A percentile compares a stretch with the other conserved stretches of the same genome.
Evolutionary conservation across 768 basidiomycete species (phyloP).

Genomic region (Boletus reticuloceps): DNA sequence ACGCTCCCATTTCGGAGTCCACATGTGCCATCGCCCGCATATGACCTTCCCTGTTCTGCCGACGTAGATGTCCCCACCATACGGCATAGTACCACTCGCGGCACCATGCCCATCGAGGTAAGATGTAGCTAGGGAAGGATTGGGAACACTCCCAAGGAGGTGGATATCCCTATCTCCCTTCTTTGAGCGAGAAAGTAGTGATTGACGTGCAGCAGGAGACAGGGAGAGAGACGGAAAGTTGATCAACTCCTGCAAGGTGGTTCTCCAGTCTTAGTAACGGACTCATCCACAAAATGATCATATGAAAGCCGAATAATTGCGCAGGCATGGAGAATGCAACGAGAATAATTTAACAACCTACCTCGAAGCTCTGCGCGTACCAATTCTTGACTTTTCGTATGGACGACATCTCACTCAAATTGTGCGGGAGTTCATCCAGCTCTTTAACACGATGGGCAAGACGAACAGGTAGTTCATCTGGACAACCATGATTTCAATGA

Average conservation of each 20-base stretch:
- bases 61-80: not conserved
- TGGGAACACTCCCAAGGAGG: constrained; percentile 75
- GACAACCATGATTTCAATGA: not conserved
- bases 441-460: constrained; percentile 96
- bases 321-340: too few relatives aligned
- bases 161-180: constrained; percentile 28
- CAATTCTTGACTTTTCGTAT: constrained; percentile 96
- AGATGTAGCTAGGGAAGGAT: constrained; percentile 59
- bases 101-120: constrained; percentile 33
- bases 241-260: constrained; percentile 72
- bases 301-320: not conserved
- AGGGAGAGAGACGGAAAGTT: constrained; percentile 77
- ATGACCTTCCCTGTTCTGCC: constrained; percentile 2
- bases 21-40: constrained; percentile 17
- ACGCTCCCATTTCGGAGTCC: constrained; percentile 51
- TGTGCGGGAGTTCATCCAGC: constrained; percentile 90
- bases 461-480: constrained; percentile 92
- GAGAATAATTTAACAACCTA: constrained; percentile 33
- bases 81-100: constrained; percentile 8
- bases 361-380: constrained; percentile 99
- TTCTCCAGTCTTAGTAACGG: not conserved
- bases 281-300: not conserved
- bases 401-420: constrained; percentile 85
- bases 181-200: constrained; percentile 51
- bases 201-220: constrained; percentile 63